Base-by-base conservation (phyloP, 768 basidiomycete species). In the Boletus rufocinnamomeus region DNA sequence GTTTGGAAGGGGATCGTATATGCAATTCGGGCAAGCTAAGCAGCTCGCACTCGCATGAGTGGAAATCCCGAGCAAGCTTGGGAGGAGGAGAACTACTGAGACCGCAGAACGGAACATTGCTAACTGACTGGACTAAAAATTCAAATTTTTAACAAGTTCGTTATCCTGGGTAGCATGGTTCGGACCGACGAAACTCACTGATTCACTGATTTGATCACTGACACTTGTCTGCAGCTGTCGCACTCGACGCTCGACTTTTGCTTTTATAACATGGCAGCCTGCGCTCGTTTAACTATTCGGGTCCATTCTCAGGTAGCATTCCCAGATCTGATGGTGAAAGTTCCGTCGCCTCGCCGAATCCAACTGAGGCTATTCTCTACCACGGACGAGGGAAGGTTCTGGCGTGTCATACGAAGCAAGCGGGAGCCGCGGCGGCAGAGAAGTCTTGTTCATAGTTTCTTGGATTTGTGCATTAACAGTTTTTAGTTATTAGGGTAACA, bases 21-120 rank as follows among this genome's bases (percentile, higher is more conserved):
- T 44, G 49, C 40, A 44, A 32, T 53, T 61, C 6, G 43, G 28
- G 34, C 52, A 61, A 7, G 60, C 52, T 7, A 49, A 19, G 25
- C 60, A 61, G 25, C 3, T 7, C 4, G 58, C 58, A 11, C 25
- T 34, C 27, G 51, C 52, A 28, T 19, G 35, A 16, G 43, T 40
- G 23, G 57, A 45, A 21, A 60, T 14, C 23, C 34, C 56, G 27
- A 50, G 56, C 23, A 59, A 46, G 34, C n/a, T 37, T 25, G 43
- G 37, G 19, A 58, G n/a, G 21, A 58, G 1, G 8, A 58, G 43
- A 30, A 30, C 41, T 13, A 50, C 9, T 6, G 44, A 46, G 19
- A 47, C 21, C 28, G 35, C 49, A 16, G 44, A 21, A 13, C 25
- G 49, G 17, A 38, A 34, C 58, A 58, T 60, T 7, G 16, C 25